Evolutionary conservation across 106 monocot species (phyloP).

Genomic region (Acanthochlamys bracteata): DNA sequence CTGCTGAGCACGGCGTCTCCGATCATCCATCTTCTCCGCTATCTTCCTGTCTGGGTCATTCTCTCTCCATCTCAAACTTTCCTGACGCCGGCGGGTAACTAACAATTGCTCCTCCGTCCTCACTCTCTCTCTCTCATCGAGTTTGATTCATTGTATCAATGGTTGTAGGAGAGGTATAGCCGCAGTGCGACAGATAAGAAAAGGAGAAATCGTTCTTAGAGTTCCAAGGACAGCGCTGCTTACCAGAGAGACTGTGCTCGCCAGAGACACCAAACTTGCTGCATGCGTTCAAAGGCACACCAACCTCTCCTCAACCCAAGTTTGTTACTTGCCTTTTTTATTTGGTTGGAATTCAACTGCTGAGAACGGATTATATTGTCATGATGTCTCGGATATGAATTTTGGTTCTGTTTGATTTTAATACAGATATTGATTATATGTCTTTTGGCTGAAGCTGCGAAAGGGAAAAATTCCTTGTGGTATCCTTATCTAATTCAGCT

Average conservation of each 20-base stretch:
- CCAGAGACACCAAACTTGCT: constrained; percentile 33
- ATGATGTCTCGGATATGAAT: not conserved
- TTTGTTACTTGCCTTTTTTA: not conserved
- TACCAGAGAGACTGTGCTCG: constrained; percentile 54
- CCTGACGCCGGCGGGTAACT: constrained; percentile 72
- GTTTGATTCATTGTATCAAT: not conserved
- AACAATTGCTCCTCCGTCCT: not conserved
- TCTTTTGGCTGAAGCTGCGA: constrained; percentile 80
- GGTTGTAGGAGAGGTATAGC: constrained; percentile 67
- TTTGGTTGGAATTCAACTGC: not conserved
- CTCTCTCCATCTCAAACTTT: constrained; percentile 58
- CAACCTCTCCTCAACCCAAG: constrained; percentile 59
- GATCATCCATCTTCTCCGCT: constrained; percentile 16
- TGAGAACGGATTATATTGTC: not conserved
- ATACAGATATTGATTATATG: constrained; percentile 72
- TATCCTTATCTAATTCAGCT: constrained; percentile 71
- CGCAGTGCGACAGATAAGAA: constrained; percentile 51
- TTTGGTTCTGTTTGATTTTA: not conserved
- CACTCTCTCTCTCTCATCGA: not conserved
- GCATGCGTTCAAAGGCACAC: constrained; percentile 23
- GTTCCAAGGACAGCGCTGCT: constrained; percentile 66
- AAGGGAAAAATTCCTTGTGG: constrained; percentile 80
- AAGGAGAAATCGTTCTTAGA: constrained; percentile 57
- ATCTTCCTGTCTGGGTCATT: constrained; percentile 50
- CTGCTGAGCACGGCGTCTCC: constrained; percentile 60